phyloP scores from a whole-genome alignment of 2,329 filamentous ascomycete species.

The Botryotinia calthae region DNA sequence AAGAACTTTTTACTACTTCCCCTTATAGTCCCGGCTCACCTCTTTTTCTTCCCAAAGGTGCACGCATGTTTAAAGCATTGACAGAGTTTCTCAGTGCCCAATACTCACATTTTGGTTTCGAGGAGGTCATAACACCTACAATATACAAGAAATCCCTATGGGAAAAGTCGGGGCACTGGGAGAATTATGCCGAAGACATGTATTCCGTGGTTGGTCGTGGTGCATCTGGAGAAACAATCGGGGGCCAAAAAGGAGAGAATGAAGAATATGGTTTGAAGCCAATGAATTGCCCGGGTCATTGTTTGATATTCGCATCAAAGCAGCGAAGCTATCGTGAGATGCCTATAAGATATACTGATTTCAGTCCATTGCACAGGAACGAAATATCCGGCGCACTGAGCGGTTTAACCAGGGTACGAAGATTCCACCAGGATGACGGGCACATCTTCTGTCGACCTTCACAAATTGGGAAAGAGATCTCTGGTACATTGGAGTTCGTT shows the following conservation, averaged over 20 bases:
- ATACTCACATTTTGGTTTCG: conserved; percentile 80
- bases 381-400: conserved; percentile 79
- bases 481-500: conserved; percentile 71
- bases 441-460: conserved; percentile 83
- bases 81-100: conserved; percentile 79
- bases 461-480: conserved; percentile 74
- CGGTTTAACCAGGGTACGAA: conserved; percentile 77
- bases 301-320: conserved; percentile 74
- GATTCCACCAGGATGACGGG: conserved; percentile 88
- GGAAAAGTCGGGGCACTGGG: conserved; percentile 81
- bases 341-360: conserved; percentile 82
- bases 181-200: conserved; percentile 92
- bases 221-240: conserved; percentile 36
- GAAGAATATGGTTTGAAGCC: conserved; percentile 82
- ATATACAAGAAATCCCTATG: conserved; percentile 89
- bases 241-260: conserved; percentile 51
- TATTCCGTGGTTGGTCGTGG: conserved; percentile 66
- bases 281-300: conserved; percentile 92
- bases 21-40: conserved; percentile 81
- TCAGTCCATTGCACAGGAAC: conserved; percentile 82
- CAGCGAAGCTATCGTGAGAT: conserved; percentile 75
- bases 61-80: conserved; percentile 79
- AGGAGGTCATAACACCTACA: conserved; percentile 84
- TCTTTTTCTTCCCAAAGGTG: conserved; percentile 78
- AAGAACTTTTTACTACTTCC: conserved; percentile 77